Percentiles rank a stretch among this genome's conserved stretches.
Evolutionary conservation across 306 rosid species (phyloP).

Genomic region (Trichosanthes cucumerina): DNA sequence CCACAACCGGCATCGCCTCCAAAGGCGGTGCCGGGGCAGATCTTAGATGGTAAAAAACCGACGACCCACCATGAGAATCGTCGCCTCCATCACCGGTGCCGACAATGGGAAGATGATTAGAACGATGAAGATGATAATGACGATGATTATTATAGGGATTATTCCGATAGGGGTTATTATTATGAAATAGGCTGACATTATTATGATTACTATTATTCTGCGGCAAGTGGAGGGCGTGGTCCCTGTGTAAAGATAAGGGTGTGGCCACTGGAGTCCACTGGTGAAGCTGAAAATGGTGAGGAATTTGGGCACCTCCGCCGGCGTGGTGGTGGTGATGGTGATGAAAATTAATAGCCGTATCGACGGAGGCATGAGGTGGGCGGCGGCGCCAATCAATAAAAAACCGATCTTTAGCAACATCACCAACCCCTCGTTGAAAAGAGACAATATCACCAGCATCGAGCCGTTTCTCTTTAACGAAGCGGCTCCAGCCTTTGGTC

Average conservation of each 20-base stretch:
- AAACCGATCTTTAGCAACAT: constrained; percentile 33
- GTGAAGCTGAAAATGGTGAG: constrained; percentile 10
- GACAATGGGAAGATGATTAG: background rate
- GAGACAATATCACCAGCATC: constrained; percentile 89
- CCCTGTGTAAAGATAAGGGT: constrained; percentile 2
- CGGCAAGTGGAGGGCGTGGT: constrained; percentile 12
- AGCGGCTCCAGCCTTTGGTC: constrained; percentile 98
- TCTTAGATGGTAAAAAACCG: constrained; percentile 21
- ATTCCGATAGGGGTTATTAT: background rate
- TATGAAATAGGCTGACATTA: constrained; percentile 7
- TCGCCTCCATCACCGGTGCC: background rate
- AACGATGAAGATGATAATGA: background rate
- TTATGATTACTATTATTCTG: constrained; percentile 8
- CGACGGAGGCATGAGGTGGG: constrained; percentile 8
- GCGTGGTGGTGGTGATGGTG: background rate
- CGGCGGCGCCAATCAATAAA: constrained; percentile 79
- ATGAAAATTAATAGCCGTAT: background rate
- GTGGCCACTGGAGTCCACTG: constrained; percentile 14
- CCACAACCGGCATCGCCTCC: constrained; percentile 23
- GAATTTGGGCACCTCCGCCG: background rate
- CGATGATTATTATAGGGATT: background rate
- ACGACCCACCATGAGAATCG: background rate
- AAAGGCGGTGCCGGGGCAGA: background rate
- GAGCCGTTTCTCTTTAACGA: constrained; percentile 77
- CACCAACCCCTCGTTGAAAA: constrained; percentile 56